A percentile compares a stretch with the other conserved stretches of the same genome.
Evolutionary conservation across 805 yeast species (phyloP).

Genomic region (Candida palmyrensis): DNA sequence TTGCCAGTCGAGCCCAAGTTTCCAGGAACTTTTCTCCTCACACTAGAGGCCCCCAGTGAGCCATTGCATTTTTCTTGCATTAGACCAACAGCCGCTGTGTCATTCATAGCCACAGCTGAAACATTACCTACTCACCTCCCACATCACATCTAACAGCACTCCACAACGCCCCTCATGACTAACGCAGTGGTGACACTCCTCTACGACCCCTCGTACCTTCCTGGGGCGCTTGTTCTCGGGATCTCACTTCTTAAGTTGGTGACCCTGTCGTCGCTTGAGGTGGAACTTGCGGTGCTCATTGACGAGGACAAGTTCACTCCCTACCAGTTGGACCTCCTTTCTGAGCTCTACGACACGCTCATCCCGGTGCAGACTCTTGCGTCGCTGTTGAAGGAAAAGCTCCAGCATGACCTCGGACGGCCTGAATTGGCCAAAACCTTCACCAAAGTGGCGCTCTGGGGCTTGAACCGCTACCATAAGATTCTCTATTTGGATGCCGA

Average conservation of each 20-base stretch:
- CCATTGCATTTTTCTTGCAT: too few relatives aligned
- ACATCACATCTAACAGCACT: too few relatives aligned
- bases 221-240: slow-evolving; percentile 55
- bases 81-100: too few relatives aligned
- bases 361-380: slow-evolving; percentile 21
- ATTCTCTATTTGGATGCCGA: slow-evolving; percentile 64
- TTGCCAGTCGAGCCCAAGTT: too few relatives aligned
- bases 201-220: slow-evolving; percentile 47
- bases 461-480: slow-evolving; percentile 36
- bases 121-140: too few relatives aligned
- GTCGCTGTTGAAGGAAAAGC: slow-evolving; percentile 20
- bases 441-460: slow-evolving; percentile 57
- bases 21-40: too few relatives aligned
- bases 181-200: slow-evolving; percentile 44
- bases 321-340: slow-evolving; percentile 23
- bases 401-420: slow-evolving; percentile 35
- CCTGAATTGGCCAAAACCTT: slow-evolving; percentile 50
- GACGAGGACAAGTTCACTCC: slow-evolving; percentile 22
- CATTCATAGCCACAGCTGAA: too few relatives aligned
- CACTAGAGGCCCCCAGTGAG: too few relatives aligned
- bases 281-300: slow-evolving; percentile 27
- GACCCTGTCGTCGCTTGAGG: slow-evolving; percentile 4
- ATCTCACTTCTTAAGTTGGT: slow-evolving; percentile 19
- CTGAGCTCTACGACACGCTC: slow-evolving; percentile 23
- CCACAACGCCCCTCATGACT: slow-evolving; percentile 20